Evolutionary conservation across 805 yeast genomes (phyloP), one percentile per base, ranked within the genome.

Genomic region (Blastobotrys robertii): DNA sequence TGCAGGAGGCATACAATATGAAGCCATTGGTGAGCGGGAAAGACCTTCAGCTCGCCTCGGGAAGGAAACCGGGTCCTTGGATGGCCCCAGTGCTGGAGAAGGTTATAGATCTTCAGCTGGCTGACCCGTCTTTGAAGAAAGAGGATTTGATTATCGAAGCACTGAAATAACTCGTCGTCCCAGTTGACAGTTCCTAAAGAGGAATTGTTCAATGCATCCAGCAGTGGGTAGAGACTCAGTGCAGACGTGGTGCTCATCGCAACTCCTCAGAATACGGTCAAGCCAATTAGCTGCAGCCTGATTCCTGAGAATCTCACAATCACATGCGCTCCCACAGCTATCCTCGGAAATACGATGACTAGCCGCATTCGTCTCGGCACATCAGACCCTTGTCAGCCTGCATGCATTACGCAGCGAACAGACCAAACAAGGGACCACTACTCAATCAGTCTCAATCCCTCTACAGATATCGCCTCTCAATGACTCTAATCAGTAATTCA

Each of bases 1-100:
- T 84, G 39, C 54, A 50, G 2, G 56, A 67, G 2, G 77, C 72
- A 0, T 69, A 75, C 54, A 57, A 53, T 0, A 46, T 81, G 44
- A 82, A 76, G 54, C 84, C 90, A 1, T 50, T 84, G 5, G 60
- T 88, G 9, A 86, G 56, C 38, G 70, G 98, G 11, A 85, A 83
- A 51, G 73, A 74, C 37, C 60, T 90, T 37, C 64, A 73, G 41
- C 62, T 66, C 35, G 60, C 67, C 14, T 60, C 83, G 25, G 45
- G 38, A 7, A 65, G 67, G 43, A 82, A 81, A 55, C 84, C 90
- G 0, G 98, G 98, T 0, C 87, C 88, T 4, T 87, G 97, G 96
- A 69, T 90, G 72, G 68, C 75, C 7, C 62, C 61, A 7, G 62
- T 79, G 7, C 71, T 76, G 45, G 75, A 76, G 5, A 60, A 70